These are phyloP conservation scores for Fusarium sp. DNA, from an alignment of 2,329 filamentous ascomycete species.

Conservation along the genomic window DNA sequence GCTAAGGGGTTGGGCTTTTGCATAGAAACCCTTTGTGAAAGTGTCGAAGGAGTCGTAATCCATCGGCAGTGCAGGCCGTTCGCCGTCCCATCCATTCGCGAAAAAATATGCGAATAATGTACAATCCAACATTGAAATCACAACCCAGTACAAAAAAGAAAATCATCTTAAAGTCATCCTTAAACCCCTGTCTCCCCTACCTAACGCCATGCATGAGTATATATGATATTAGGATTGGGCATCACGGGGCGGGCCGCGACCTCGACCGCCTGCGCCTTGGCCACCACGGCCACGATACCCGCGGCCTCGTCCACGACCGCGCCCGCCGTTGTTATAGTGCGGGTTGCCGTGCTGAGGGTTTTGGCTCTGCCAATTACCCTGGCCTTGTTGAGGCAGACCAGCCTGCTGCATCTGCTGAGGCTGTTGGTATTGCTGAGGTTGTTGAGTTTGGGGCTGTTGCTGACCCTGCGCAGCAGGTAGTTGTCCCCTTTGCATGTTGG, in stretches of 20 bases:
- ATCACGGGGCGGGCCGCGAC: slow-evolving; percentile 49
- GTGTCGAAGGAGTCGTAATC: slow-evolving; percentile 38
- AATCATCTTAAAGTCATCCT: slow-evolving; percentile 40
- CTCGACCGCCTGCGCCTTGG: slow-evolving; percentile 46
- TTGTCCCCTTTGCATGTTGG: slow-evolving; percentile 53
- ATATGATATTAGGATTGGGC: slow-evolving; percentile 45
- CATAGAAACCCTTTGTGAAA: slow-evolving; percentile 22
- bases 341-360: slow-evolving; percentile 48
- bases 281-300: slow-evolving; percentile 52
- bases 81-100: slow-evolving; percentile 50
- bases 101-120: slow-evolving; percentile 51
- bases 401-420: slow-evolving; percentile 43
- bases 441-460: slow-evolving; percentile 43
- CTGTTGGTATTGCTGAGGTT: slow-evolving; percentile 41
- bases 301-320: slow-evolving; percentile 50
- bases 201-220: slow-evolving; percentile 42
- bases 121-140: slow-evolving; percentile 52
- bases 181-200: slow-evolving; percentile 32
- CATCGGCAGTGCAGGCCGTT: slow-evolving; percentile 46
- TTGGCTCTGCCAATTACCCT: slow-evolving; percentile 53
- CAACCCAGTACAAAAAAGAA: slow-evolving; percentile 41
- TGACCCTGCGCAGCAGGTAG: slow-evolving; percentile 42
- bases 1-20: slow-evolving; percentile 17
- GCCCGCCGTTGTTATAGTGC: slow-evolving; percentile 46
- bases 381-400: slow-evolving; percentile 44